Evolutionary conservation across 768 basidiomycete genomes (phyloP), one percentile per base, ranked within the genome.

Genomic region (Suillus ampliporus): DNA sequence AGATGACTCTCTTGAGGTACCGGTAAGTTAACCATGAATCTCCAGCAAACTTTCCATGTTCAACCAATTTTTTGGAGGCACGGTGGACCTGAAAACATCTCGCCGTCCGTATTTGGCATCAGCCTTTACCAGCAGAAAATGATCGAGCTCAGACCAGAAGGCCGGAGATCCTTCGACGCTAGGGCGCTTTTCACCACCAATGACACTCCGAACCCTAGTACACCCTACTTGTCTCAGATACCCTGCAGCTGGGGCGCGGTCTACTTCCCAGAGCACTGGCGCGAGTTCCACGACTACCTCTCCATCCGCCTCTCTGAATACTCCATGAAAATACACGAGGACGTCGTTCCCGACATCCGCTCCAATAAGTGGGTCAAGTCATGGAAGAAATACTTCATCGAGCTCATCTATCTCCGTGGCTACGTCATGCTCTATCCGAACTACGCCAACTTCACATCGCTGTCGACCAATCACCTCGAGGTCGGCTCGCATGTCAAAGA

Each of bases 241-340:
- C 94, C 94, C 0, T 95, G 94, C 75, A 93, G 91, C 76, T 96
- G 93, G 94, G 94, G 94, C 15, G 94, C 92, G 2, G 81, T 93
- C 41, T 96, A 95, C 78, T 96, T 96, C 71, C 93, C 94, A 13
- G 85, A 92, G 66, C 88, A 90, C 68, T 95, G 93, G 94, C 84
- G 87, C 67, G 91, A 92, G 72, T 95, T 95, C 74, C 92, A 95
- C 76, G 76, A 79, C 57, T 95, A 92, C 71, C 86, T 95, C 65
- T 68, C 85, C 43, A 70, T 82, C n/a, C 88, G 93, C 31, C 83
- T 94, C n/a, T 82, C 86, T n/a, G 84, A 86, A 60, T 64, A 48
- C 21, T 47, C 58, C 21, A 38, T 68, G 11, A 73, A 63, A 61
- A 41, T 84, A 61, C 77, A 77, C 26, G 70, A 70, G 48, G 64